These are phyloP conservation scores for Bonia amplexicaulis DNA, from an alignment of 176 grass and related monocot genomes.

Conservation along the genomic window DNA sequence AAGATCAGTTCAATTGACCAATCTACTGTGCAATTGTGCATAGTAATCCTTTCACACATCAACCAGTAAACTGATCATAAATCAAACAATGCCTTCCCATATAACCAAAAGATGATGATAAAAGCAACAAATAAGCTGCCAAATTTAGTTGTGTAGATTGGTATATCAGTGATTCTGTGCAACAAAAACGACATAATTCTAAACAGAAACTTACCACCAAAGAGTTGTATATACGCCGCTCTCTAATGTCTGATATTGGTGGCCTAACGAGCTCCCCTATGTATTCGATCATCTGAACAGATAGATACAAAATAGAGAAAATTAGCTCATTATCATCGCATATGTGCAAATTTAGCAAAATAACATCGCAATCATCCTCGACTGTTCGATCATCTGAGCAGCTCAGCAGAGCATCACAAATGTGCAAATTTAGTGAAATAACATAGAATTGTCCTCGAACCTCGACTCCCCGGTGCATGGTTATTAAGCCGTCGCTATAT, in stretches of 20 bases:
- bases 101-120: neutral
- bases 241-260: conserved; percentile 86
- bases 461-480: neutral
- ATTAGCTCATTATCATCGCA: conserved; percentile 22
- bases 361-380: neutral
- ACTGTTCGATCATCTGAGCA: neutral
- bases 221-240: conserved; percentile 78
- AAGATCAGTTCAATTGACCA: neutral
- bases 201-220: conserved; percentile 68
- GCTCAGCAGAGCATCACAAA: neutral
- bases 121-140: neutral
- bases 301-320: conserved; percentile 30
- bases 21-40: neutral
- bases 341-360: neutral
- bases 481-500: no score
- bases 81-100: neutral
- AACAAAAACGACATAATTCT: conserved; percentile 14
- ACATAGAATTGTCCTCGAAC: neutral
- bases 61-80: neutral
- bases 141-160: conserved; percentile 7
- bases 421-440: neutral
- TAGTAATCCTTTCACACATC: neutral
- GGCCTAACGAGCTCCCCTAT: conserved; percentile 96
- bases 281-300: conserved; percentile 87
- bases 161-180: neutral